Conservation (phyloP, 345 rosid species). For the Moricandia moricandioides region DNA sequence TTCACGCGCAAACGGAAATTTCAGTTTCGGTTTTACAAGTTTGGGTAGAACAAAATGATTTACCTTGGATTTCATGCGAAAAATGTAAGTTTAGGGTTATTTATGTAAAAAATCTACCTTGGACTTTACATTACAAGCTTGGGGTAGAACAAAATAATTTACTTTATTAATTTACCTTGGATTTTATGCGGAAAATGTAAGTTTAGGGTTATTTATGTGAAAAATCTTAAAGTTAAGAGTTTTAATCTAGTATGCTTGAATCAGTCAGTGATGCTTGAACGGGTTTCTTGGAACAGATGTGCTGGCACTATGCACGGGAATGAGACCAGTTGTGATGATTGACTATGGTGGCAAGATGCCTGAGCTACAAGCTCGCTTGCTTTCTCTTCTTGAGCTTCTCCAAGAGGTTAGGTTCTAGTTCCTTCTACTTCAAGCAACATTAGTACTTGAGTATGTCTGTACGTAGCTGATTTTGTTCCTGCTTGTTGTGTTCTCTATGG, state of each 20-base stretch:
- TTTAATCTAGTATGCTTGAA: neutral
- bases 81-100: too few relatives aligned
- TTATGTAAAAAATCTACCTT: too few relatives aligned
- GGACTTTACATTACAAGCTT: too few relatives aligned
- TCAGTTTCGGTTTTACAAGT: too few relatives aligned
- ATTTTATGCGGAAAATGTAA: too few relatives aligned
- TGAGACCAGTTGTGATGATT: constrained; percentile 92
- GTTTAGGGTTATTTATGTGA: neutral
- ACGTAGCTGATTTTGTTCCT: neutral
- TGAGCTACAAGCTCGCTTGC: constrained; percentile 64
- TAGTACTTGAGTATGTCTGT: neutral
- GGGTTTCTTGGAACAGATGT: constrained; percentile 53
- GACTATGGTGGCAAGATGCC: constrained; percentile 98
- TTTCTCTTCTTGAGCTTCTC: constrained; percentile 56
- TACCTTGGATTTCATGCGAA: too few relatives aligned
- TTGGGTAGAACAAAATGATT: too few relatives aligned
- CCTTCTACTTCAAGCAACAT: neutral
- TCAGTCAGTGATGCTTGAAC: neutral
- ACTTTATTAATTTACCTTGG: neutral
- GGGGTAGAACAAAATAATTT: too few relatives aligned
- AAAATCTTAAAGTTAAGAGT: neutral
- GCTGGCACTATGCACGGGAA: constrained; percentile 63
- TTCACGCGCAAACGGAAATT: too few relatives aligned
- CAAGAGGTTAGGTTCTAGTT: constrained; percentile 50
- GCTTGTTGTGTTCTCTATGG: constrained; percentile 39